Evolutionary conservation across 148 eudicot genomes (phyloP), one percentile per base, ranked within the genome.

Genomic region (Spergularia bocconei): DNA sequence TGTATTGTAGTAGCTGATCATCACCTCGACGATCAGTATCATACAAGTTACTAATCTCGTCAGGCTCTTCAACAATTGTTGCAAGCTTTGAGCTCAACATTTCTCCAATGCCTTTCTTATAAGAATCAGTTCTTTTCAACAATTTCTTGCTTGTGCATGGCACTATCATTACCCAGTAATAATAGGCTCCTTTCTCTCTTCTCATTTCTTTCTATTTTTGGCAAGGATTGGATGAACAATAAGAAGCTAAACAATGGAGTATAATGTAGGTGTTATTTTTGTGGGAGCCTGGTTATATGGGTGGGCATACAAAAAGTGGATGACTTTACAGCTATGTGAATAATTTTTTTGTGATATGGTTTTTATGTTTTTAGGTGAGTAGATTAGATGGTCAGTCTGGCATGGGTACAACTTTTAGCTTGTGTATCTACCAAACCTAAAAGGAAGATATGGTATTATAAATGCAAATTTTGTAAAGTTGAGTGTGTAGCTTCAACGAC

Each of bases 11-110:
- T 7, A 29, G 36, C 36, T 29, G 3, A 29, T 58, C 12, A 51
- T 51, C 55, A 21, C 19, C 63, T 48, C 11, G 33, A 36, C 59
- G 51, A 47, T 71, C 36, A 29, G 36, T 29, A 29, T 29, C 79
- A 15, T 71, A 48, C 1, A 47, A 63, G 48, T 44, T 44, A 44
- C 8, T 44, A 44, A 9, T 55, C 14, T 75, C 79, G 3, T 80
- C 79, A 14, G 75, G 79, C 60, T 80, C 83, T 76, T 80, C 83
- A 36, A 71, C 5, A 25, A 80, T 80, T 0, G 83, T 80, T 3
- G 79, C 15, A 17, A 80, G 75, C 25, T 80, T 80, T 7, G 79
- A 4, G 48, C 57, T 71, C 11, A 80, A 70, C 50, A 80, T 80
- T 75, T 66, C 83, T 20, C 64, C 72, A 58, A 80, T 80, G 15